Conservation (phyloP, 2,329 filamentous ascomycete genomes). For the Zelopaecilomyces penicillatus region DNA sequence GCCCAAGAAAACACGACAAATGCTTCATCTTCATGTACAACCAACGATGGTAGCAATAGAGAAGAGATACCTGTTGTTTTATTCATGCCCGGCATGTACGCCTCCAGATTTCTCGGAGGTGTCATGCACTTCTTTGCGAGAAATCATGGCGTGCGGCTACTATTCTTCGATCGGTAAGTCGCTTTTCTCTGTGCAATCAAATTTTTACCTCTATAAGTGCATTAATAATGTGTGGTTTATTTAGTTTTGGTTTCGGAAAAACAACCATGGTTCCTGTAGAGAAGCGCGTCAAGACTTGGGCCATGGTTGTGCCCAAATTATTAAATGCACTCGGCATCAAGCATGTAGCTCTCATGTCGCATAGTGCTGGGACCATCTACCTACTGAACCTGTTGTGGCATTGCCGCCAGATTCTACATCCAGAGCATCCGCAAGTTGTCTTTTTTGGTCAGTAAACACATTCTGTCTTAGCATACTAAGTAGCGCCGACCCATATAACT, state of each 20-base stretch:
- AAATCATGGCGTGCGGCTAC: constrained; percentile 1
- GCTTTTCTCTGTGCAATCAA: background rate
- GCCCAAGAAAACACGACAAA: background rate
- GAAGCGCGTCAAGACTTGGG: constrained; percentile 14
- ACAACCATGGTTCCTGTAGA: background rate
- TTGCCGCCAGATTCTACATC: constrained; percentile 17
- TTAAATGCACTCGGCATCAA: constrained; percentile 24
- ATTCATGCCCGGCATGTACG: background rate
- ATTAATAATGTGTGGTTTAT: background rate
- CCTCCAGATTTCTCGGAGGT: background rate
- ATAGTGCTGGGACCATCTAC: constrained; percentile 25
- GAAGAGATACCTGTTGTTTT: background rate
- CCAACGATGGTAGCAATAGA: background rate
- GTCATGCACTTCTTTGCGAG: constrained; percentile 1
- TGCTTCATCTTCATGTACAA: background rate
- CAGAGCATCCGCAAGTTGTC: constrained; percentile 13
- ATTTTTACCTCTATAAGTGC: background rate
- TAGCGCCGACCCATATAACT: background rate
- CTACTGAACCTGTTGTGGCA: constrained; percentile 21
- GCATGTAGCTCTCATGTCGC: constrained; percentile 22
- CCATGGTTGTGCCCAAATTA: constrained; percentile 23
- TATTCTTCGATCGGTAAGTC: background rate
- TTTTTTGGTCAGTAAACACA: constrained; percentile 11
- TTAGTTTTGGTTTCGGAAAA: constrained; percentile 1
- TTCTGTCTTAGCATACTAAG: background rate